Evolutionary conservation across 805 yeast genomes (phyloP).

Genomic region (Wickerhamiella vanderwaltii): DNA sequence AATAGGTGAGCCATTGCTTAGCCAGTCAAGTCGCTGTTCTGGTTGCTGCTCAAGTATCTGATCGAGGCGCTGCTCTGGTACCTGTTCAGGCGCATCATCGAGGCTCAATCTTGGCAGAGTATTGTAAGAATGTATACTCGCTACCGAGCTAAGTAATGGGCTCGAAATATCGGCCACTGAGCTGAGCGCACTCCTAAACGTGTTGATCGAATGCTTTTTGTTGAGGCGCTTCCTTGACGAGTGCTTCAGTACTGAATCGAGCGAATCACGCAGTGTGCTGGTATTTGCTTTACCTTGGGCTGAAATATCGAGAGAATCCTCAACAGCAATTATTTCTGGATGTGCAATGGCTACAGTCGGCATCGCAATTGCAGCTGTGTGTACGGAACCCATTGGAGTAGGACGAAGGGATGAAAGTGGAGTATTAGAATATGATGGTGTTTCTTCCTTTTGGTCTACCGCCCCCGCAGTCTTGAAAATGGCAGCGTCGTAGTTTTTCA

Average conservation of each 20-base stretch:
- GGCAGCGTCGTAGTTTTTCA: conserved; percentile 51
- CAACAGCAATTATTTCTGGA: not conserved
- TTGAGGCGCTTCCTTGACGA: not conserved
- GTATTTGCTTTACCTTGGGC: too few species aligned
- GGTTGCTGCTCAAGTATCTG: too few species aligned
- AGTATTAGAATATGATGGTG: not conserved
- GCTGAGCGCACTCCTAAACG: conserved; percentile 1
- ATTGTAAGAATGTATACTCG: not conserved
- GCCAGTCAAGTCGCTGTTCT: too few species aligned
- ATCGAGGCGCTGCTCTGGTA: too few species aligned
- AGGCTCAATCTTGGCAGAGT: not conserved
- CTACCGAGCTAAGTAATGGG: conserved; percentile 1
- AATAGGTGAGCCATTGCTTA: not conserved
- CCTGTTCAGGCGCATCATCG: not conserved
- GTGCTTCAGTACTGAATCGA: not conserved
- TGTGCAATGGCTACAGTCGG: not conserved
- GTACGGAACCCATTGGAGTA: not conserved
- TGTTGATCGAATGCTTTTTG: not conserved
- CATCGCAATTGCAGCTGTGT: not conserved
- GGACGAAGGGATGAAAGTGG: not conserved
- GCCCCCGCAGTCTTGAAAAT: conserved; percentile 32
- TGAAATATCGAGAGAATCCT: not conserved
- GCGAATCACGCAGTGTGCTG: conserved; percentile 1
- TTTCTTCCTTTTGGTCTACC: not conserved
- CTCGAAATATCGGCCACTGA: conserved; percentile 4